A percentile compares a stretch with the other conserved stretches of the same genome.
Evolutionary conservation across 352 stramenopile genomes (phyloP).

Genomic region (Phytopythium montanum): DNA sequence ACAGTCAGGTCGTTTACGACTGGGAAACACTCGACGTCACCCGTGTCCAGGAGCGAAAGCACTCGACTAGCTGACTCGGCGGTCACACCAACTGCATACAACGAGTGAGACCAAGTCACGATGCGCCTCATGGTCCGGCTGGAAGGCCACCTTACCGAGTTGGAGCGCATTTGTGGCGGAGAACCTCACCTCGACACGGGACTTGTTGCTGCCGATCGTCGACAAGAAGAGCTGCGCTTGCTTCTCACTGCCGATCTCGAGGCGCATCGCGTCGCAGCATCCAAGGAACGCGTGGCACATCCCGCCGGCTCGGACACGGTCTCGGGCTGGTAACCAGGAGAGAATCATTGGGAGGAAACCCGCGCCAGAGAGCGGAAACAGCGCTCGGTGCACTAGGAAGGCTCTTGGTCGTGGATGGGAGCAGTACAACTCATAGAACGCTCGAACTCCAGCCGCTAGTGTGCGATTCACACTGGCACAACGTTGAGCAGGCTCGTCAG

Average conservation of each 20-base stretch:
- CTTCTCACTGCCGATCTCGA: constrained; percentile 16
- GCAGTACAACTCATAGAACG: constrained; percentile 39
- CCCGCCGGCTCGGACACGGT: constrained; percentile 27
- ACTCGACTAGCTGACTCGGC: constrained; percentile 22
- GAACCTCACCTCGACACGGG: background rate
- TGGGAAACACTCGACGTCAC: constrained; percentile 35
- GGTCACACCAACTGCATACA: constrained; percentile 6
- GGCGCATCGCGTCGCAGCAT: constrained; percentile 18
- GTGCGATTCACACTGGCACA: constrained; percentile 37
- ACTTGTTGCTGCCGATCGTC: background rate
- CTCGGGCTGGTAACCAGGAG: constrained; percentile 15
- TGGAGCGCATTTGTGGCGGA: background rate
- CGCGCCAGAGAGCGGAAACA: constrained; percentile 13
- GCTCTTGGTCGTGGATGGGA: constrained; percentile 29
- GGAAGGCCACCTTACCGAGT: background rate
- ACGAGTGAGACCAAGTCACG: background rate
- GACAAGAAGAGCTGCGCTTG: constrained; percentile 16
- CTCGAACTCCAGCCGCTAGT: constrained; percentile 16
- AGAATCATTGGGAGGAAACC: constrained; percentile 21
- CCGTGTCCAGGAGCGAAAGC: constrained; percentile 29
- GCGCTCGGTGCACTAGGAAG: constrained; percentile 29
- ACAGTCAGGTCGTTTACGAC: constrained; percentile 29
- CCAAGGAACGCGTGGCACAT: constrained; percentile 28
- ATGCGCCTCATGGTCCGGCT: background rate
- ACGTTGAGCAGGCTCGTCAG: constrained; percentile 19